A percentile compares a stretch with the other conserved stretches of the same genome.
These are phyloP conservation scores for Leptomonas pyrrhocoris DNA, from an alignment of 208 protist genomes.

Conservation along the genomic window DNA sequence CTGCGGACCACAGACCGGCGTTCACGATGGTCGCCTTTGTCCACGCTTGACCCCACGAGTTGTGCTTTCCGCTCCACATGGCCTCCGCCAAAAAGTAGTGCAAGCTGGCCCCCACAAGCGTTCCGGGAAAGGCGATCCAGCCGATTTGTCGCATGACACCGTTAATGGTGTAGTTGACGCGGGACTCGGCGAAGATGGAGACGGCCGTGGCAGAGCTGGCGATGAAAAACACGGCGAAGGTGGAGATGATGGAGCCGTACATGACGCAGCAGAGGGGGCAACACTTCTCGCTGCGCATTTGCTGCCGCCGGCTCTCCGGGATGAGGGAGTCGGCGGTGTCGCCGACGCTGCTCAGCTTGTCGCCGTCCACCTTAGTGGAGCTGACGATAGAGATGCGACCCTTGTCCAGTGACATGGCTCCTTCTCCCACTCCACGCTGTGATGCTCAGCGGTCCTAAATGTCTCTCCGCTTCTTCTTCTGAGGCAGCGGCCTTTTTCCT, in stretches of 20 bases:
- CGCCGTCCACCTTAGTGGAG: slow-evolving; percentile 69
- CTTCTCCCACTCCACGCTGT: not conserved
- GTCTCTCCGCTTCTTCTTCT: no score
- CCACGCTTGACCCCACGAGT: slow-evolving; percentile 89
- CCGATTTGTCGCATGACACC: slow-evolving; percentile 71
- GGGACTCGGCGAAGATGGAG: slow-evolving; percentile 67
- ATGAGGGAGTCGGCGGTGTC: slow-evolving; percentile 40
- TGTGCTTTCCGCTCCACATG: slow-evolving; percentile 81
- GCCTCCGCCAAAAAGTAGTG: slow-evolving; percentile 88
- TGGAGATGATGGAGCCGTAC: slow-evolving; percentile 66
- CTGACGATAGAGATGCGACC: slow-evolving; percentile 83
- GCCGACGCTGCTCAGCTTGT: slow-evolving; percentile 51
- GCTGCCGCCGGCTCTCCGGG: slow-evolving; percentile 29
- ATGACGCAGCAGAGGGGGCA: slow-evolving; percentile 81
- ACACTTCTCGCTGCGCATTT: slow-evolving; percentile 41
- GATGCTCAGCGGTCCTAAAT: no score
- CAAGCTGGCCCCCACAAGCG: slow-evolving; percentile 67
- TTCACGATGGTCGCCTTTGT: slow-evolving; percentile 83
- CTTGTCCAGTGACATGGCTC: slow-evolving; percentile 53
- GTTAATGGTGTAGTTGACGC: slow-evolving; percentile 82
- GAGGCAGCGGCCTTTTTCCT: no score
- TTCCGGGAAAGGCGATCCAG: slow-evolving; percentile 74
- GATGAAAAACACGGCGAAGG: slow-evolving; percentile 54
- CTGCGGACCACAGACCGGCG: slow-evolving; percentile 50
- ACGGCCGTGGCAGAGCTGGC: slow-evolving; percentile 46